A percentile compares a stretch with the other conserved stretches of the same genome.
Conservation (phyloP, 106 monocot genomes). For the Dendrobium nobile region DNA sequence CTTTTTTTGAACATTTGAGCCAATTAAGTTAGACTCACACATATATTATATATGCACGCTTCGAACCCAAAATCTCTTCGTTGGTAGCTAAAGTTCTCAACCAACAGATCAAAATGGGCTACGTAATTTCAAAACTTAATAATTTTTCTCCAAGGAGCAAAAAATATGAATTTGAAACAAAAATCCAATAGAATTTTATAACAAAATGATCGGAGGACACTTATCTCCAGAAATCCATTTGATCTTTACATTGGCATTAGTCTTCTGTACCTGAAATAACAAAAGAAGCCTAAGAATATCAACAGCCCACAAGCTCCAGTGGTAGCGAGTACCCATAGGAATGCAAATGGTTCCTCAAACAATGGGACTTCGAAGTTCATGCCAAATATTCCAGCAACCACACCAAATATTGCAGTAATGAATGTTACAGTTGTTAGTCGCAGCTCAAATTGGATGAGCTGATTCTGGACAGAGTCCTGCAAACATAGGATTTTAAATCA, state of each 20-base stretch:
- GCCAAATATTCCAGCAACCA: conserved; percentile 62
- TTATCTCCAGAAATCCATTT: not conserved
- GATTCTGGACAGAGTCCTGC: conserved; percentile 66
- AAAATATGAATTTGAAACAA: too few species aligned
- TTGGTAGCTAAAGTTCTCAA: too few species aligned
- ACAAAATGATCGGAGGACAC: too few species aligned
- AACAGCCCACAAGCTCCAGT: conserved; percentile 36
- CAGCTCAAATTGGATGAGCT: conserved; percentile 68
- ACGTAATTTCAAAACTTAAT: too few species aligned
- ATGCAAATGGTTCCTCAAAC: conserved; percentile 44
- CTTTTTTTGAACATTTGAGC: too few species aligned
- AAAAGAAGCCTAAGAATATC: conserved; percentile 50
- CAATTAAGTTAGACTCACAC: too few species aligned
- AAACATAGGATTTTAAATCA: not conserved
- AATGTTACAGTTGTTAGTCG: conserved; percentile 61
- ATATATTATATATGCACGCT: too few species aligned
- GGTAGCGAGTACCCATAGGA: conserved; percentile 57
- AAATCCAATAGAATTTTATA: too few species aligned
- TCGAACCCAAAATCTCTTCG: too few species aligned
- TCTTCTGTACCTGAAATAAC: conserved; percentile 56
- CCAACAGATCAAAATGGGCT: too few species aligned
- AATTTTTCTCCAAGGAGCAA: too few species aligned
- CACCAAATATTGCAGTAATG: conserved; percentile 57
- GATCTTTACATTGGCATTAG: conserved; percentile 47
- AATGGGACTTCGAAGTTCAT: conserved; percentile 63